Evolutionary conservation across 1,139 yeast species (phyloP), one percentile per base, ranked within the genome.

Genomic region (Suhomyces coccinellae): DNA sequence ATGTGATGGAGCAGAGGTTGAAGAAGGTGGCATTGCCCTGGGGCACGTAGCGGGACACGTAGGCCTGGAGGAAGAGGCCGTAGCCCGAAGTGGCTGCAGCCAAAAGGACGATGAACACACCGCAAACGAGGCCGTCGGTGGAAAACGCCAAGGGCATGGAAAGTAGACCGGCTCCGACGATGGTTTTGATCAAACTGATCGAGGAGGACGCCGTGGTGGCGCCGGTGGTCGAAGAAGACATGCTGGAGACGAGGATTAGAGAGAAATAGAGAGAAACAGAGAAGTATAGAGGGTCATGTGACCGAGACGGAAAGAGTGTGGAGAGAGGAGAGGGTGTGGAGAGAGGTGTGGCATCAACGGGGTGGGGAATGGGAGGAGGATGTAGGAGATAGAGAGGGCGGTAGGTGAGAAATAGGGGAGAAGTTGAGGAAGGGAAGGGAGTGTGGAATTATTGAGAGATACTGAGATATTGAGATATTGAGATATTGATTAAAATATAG

Each of bases 71-170:
- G 55, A 82, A 85, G 34, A 93, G 71, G 0, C 99, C 99, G 56
- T 77, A 79, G 0, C 87, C 88, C 2, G 96, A 83, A 0, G 96
- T 80, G 2, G 79, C 28, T 0, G 95, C 97, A 0, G 97, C 95
- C 12, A 88, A 49, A 1, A 84, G 17, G 12, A 90, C 78, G 40
- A 90, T 76, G 10, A 78, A 46, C 0, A 80, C 59, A 0, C 98
- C 99, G 29, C 85, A 67, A 1, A 84, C 53, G 3, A 90, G 63
- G 2, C 97, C 97, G 61, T 91, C 95, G n/a, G 91, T 82, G 45
- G 82, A 75, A 63, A 87, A 85, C 0, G 97, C 96, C 57, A 79
- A 85, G 1, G 99, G 98, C 73, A 95, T 85, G 13, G 97, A 96
- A 46, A 93, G 77, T 54, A 93, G 78, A 0, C 99, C 99, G 0